These are phyloP conservation scores for Lotmaria passim DNA, from an alignment of 208 protist species.

Conservation along the genomic window DNA sequence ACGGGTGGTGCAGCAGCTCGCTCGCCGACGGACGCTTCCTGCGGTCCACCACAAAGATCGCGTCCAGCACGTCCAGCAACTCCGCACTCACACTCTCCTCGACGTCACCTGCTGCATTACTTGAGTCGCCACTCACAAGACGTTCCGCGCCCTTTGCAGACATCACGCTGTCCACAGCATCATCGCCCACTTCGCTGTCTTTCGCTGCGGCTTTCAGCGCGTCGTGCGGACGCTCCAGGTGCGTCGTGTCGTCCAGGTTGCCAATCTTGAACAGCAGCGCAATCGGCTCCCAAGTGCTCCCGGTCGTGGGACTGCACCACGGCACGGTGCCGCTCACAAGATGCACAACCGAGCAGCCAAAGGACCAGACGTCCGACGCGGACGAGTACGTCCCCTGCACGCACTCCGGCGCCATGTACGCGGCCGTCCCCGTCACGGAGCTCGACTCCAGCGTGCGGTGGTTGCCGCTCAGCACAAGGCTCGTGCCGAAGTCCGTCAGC, in stretches of 20 bases:
- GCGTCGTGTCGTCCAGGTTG: slow-evolving; percentile 40
- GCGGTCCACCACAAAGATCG: slow-evolving; percentile 53
- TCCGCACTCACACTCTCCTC: slow-evolving; percentile 22
- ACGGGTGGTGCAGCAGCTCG: slow-evolving; percentile 64
- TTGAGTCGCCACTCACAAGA: no score
- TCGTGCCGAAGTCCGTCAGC: slow-evolving; percentile 88
- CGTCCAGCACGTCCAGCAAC: slow-evolving; percentile 46
- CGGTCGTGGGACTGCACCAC: slow-evolving; percentile 46
- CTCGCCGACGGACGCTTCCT: slow-evolving; percentile 49
- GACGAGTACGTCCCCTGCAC: slow-evolving; percentile 59
- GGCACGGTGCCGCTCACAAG: slow-evolving; percentile 60
- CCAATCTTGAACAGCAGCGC: slow-evolving; percentile 70
- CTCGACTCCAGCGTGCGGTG: slow-evolving; percentile 38
- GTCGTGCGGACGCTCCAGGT: slow-evolving; percentile 44
- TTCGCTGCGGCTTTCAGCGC: slow-evolving; percentile 16
- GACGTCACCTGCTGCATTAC: background rate
- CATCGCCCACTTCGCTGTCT: background rate
- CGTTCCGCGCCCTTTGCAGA: no score
- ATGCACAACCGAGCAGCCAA: slow-evolving; percentile 82
- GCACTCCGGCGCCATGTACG: slow-evolving; percentile 82
- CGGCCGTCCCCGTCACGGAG: slow-evolving; percentile 65
- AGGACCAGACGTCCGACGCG: slow-evolving; percentile 87
- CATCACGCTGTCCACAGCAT: background rate
- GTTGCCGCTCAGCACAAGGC: slow-evolving; percentile 47
- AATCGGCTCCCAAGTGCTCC: slow-evolving; percentile 32